Percentiles rank a stretch among this genome's conserved stretches.
These are phyloP conservation scores for Pichia nakasei DNA, from an alignment of 805 yeast species.

Conservation along the genomic window DNA sequence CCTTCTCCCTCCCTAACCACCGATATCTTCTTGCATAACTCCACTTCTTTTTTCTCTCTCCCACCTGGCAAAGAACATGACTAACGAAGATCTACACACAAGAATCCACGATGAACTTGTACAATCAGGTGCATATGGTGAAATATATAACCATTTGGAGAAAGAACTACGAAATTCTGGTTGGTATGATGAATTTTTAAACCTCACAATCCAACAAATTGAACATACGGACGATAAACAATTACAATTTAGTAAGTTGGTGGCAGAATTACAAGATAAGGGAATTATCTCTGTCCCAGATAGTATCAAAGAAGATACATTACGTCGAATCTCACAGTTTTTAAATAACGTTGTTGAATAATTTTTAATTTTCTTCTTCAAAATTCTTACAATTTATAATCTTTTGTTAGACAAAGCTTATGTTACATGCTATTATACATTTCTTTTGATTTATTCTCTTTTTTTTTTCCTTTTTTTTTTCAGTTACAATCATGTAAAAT, in stretches of 20 bases:
- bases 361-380: neutral
- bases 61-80: too few relatives aligned
- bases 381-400: neutral
- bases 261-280: conserved; percentile 46
- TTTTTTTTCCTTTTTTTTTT: too few relatives aligned
- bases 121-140: conserved; percentile 72
- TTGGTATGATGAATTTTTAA: conserved; percentile 73
- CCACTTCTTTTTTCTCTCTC: too few relatives aligned
- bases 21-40: too few relatives aligned
- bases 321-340: conserved; percentile 50
- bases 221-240: conserved; percentile 12
- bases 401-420: neutral
- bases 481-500: too few relatives aligned
- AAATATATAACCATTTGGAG: conserved; percentile 55
- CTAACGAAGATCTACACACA: conserved; percentile 27
- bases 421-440: neutral
- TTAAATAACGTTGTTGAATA: conserved; percentile 41
- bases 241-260: conserved; percentile 44
- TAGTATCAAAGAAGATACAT: conserved; percentile 48
- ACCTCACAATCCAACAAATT: conserved; percentile 43
- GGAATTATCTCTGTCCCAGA: conserved; percentile 67
- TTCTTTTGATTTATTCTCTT: neutral
- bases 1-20: too few relatives aligned
- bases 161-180: conserved; percentile 66
- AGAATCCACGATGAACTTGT: conserved; percentile 65